These are phyloP conservation scores for Marchantia paleacea DNA, from an alignment of 225 moss, liverwort and hornwort species.

Conservation along the genomic window DNA sequence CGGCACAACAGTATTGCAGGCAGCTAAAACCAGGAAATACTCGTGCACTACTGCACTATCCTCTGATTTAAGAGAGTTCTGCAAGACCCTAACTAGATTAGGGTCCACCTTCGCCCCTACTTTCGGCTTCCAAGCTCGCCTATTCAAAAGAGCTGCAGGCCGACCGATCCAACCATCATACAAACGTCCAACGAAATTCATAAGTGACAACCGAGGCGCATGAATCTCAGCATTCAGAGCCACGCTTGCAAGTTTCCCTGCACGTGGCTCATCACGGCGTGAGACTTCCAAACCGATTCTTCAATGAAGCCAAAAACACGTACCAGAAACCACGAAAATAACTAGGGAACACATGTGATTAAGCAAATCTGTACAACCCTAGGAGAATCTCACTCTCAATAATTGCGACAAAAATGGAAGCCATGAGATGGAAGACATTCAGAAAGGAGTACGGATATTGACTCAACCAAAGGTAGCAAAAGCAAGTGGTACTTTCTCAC, in stretches of 20 bases:
- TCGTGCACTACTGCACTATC: slow-evolving; percentile 42
- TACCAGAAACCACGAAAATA: too few species aligned
- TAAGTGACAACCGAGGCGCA: slow-evolving; percentile 6
- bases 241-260: slow-evolving; percentile 15
- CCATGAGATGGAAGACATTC: not conserved
- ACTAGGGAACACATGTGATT: not conserved
- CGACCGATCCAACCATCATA: slow-evolving; percentile 9
- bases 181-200: slow-evolving; percentile 7
- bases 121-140: slow-evolving; percentile 48
- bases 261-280: slow-evolving; percentile 20
- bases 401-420: not conserved
- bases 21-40: slow-evolving; percentile 51
- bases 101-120: slow-evolving; percentile 45
- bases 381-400: not conserved
- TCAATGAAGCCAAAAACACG: not conserved
- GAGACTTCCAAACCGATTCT: not conserved
- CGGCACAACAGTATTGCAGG: slow-evolving; percentile 56
- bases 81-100: slow-evolving; percentile 42
- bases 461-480: not conserved
- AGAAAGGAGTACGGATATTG: not conserved
- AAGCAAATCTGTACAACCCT: not conserved
- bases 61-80: slow-evolving; percentile 36
- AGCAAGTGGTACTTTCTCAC: not conserved
- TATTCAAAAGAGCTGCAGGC: slow-evolving; percentile 28
- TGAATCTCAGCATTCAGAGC: slow-evolving; percentile 7